These are phyloP conservation scores for Solanum sparsipilum DNA, from an alignment of 257 asterid genomes.

Conservation along the genomic window DNA sequence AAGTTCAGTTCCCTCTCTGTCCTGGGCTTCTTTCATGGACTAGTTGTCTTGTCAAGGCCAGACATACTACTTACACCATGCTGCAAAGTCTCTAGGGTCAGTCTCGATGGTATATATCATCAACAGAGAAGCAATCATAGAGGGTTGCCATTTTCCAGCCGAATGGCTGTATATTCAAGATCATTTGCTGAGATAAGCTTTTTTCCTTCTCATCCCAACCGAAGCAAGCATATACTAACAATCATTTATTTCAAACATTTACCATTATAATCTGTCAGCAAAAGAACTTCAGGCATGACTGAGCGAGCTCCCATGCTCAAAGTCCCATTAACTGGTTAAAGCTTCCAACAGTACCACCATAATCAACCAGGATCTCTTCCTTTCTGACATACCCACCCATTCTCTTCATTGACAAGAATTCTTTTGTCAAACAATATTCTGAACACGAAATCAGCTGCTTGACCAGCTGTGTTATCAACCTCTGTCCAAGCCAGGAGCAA, in stretches of 20 bases:
- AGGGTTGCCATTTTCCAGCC: not conserved
- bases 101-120: not conserved
- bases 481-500: not conserved
- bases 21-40: not conserved
- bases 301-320: not conserved
- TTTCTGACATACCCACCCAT: not conserved
- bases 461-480: not conserved
- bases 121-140: not conserved
- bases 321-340: not conserved
- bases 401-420: not conserved
- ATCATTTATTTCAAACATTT: not conserved
- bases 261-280: not conserved
- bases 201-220: not conserved
- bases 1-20: not conserved
- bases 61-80: not conserved
- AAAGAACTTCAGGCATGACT: not conserved
- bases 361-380: not conserved
- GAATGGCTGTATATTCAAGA: not conserved
- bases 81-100: not conserved
- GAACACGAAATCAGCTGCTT: not conserved
- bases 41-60: not conserved
- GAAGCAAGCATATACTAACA: not conserved
- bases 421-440: not conserved
- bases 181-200: not conserved
- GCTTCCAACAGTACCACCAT: not conserved